phyloP scores from a whole-genome alignment of 2,329 filamentous ascomycete species.

The Aspergillus spinulosporus region DNA sequence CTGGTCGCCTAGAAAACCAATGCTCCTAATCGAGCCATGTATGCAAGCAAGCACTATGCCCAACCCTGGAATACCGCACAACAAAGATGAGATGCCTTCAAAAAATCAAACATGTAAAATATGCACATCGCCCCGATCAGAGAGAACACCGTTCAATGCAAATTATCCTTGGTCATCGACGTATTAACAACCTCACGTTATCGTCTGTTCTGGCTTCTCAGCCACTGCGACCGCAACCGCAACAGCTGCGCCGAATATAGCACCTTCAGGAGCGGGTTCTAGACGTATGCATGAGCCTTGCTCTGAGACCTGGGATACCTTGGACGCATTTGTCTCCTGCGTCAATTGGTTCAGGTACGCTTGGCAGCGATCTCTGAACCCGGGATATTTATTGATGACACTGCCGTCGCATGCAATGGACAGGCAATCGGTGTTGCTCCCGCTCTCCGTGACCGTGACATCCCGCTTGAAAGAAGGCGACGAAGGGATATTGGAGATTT shows the following conservation, averaged over 20 bases:
- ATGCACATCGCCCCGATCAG: not conserved
- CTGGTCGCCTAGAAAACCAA: slow-evolving; percentile 18
- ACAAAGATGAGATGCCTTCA: slow-evolving; percentile 4
- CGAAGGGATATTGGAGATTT: slow-evolving; percentile 35
- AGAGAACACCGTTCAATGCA: slow-evolving; percentile 22
- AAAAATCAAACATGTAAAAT: not conserved
- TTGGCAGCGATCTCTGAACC: slow-evolving; percentile 48
- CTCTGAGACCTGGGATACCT: slow-evolving; percentile 13
- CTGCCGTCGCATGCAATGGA: slow-evolving; percentile 55
- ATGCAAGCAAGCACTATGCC: slow-evolving; percentile 16
- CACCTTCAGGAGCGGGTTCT: slow-evolving; percentile 46
- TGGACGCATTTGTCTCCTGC: slow-evolving; percentile 26
- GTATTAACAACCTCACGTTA: not conserved
- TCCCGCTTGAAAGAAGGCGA: slow-evolving; percentile 32
- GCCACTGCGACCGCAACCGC: slow-evolving; percentile 47
- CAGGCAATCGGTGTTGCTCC: slow-evolving; percentile 34
- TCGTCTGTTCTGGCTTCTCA: slow-evolving; percentile 23
- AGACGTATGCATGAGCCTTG: slow-evolving; percentile 38
- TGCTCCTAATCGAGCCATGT: slow-evolving; percentile 15
- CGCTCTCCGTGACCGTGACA: slow-evolving; percentile 37
- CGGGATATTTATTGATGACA: slow-evolving; percentile 54
- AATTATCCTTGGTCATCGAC: slow-evolving; percentile 5
- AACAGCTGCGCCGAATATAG: slow-evolving; percentile 49
- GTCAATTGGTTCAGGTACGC: slow-evolving; percentile 45
- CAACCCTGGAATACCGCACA: not conserved